Evolutionary conservation across 345 rosid genomes (phyloP).

Genomic region (Populus euphratica): DNA sequence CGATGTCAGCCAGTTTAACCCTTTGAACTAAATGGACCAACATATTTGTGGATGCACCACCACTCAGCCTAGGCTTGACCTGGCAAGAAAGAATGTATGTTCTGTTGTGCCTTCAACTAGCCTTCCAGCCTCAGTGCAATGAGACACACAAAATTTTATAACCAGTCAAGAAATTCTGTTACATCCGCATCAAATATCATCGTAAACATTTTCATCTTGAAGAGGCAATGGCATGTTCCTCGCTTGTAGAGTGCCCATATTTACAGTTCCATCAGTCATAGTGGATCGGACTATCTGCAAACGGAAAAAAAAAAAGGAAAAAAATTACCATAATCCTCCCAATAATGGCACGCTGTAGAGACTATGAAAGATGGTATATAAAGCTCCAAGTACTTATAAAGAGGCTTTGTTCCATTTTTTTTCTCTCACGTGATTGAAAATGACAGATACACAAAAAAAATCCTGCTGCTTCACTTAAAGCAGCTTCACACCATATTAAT

Average conservation of each 20-base stretch:
- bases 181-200: slow-evolving; percentile 30
- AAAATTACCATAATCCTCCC: not conserved
- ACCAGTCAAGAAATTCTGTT: not conserved
- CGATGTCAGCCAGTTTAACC: not conserved
- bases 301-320: not conserved
- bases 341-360: not conserved
- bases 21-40: not conserved
- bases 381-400: not conserved
- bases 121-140: not conserved
- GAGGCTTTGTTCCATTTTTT: not conserved
- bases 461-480: not conserved
- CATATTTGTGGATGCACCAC: not conserved
- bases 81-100: not conserved
- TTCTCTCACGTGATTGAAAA: too few species aligned
- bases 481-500: not conserved
- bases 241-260: slow-evolving; percentile 29
- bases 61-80: not conserved
- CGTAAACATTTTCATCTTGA: slow-evolving; percentile 42
- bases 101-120: not conserved
- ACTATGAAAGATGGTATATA: not conserved
- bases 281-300: slow-evolving; percentile 56
- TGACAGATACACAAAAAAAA: not conserved
- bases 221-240: slow-evolving; percentile 32
- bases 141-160: too few species aligned
- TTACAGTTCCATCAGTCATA: slow-evolving; percentile 58